Conservation (phyloP, 2,329 filamentous ascomycete genomes). For the Scedosporium dehoogii region DNA sequence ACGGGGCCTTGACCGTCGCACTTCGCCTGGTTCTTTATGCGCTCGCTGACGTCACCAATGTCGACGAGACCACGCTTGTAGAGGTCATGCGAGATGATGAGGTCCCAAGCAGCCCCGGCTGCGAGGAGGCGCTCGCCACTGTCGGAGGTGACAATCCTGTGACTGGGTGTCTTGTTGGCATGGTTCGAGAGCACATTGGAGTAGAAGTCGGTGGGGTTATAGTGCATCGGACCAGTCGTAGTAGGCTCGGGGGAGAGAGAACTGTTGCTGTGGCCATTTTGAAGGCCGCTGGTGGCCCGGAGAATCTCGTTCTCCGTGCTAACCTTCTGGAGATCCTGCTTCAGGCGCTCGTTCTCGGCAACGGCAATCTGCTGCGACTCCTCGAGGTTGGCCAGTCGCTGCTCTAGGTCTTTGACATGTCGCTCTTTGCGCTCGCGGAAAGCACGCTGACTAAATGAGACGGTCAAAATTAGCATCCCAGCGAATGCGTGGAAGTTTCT, state of each 20-base stretch:
- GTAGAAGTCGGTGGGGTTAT: slow-evolving; percentile 64
- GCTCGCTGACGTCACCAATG: slow-evolving; percentile 69
- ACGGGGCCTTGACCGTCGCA: slow-evolving; percentile 86
- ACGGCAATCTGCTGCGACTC: slow-evolving; percentile 61
- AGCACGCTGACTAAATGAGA: slow-evolving; percentile 64
- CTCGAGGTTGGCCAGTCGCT: slow-evolving; percentile 70
- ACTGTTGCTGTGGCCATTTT: slow-evolving; percentile 13
- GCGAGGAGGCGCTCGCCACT: slow-evolving; percentile 61
- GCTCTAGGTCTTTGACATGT: slow-evolving; percentile 82
- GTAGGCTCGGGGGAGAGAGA: slow-evolving; percentile 36
- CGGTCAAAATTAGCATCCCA: not conserved
- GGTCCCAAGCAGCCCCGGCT: slow-evolving; percentile 77
- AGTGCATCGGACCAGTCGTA: slow-evolving; percentile 59
- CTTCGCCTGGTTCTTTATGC: slow-evolving; percentile 62
- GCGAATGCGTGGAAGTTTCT: slow-evolving; percentile 10
- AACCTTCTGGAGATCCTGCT: slow-evolving; percentile 71
- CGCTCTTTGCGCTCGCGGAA: slow-evolving; percentile 94
- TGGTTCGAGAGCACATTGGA: slow-evolving; percentile 52
- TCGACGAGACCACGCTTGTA: slow-evolving; percentile 72
- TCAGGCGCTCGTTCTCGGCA: slow-evolving; percentile 79
- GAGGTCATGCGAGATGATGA: slow-evolving; percentile 71
- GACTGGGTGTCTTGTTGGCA: slow-evolving; percentile 52
- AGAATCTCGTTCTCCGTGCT: slow-evolving; percentile 90
- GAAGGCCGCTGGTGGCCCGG: slow-evolving; percentile 56
- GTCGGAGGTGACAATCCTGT: slow-evolving; percentile 59